These are phyloP conservation scores for Penicillium decumbens DNA, from an alignment of 2,329 filamentous ascomycete genomes.

Conservation along the genomic window DNA sequence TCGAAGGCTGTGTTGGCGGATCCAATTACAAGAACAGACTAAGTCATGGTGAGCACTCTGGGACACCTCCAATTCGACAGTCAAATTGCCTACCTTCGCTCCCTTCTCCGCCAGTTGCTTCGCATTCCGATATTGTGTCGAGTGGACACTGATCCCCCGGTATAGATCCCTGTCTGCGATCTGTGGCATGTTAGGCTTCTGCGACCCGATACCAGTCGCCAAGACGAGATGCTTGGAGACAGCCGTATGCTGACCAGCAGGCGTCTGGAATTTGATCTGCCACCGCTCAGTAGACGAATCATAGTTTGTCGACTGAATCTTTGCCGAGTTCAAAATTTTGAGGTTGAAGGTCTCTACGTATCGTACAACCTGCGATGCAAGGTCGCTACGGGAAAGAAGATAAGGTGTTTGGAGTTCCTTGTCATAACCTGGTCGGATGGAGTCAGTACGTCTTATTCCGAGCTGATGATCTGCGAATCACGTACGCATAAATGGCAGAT, in stretches of 20 bases:
- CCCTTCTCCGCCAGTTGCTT: slow-evolving; percentile 8
- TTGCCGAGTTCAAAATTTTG: slow-evolving; percentile 30
- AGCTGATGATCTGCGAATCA: not conserved
- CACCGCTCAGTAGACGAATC: slow-evolving; percentile 21
- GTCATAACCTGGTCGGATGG: slow-evolving; percentile 9
- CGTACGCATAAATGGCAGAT: slow-evolving; percentile 36
- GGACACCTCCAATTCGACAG: not conserved
- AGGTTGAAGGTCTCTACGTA: slow-evolving; percentile 32
- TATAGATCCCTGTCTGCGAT: slow-evolving; percentile 12
- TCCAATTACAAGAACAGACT: slow-evolving; percentile 45
- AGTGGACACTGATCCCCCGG: slow-evolving; percentile 15
- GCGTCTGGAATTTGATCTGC: slow-evolving; percentile 23
- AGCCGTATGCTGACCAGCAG: slow-evolving; percentile 6
- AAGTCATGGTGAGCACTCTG: not conserved
- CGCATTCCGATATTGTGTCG: slow-evolving; percentile 11
- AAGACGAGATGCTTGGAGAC: slow-evolving; percentile 17
- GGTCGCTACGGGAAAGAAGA: slow-evolving; percentile 13
- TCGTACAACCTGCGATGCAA: slow-evolving; percentile 15
- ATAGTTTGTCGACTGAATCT: slow-evolving; percentile 25
- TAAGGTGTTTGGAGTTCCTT: slow-evolving; percentile 13
- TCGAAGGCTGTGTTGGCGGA: slow-evolving; percentile 48
- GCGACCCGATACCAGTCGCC: slow-evolving; percentile 17
- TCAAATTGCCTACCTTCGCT: slow-evolving; percentile 5
- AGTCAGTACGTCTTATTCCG: not conserved
- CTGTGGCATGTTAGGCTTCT: slow-evolving; percentile 13